These are phyloP conservation scores for Dryas integrifolia DNA, from an alignment of 331 rosid species.

Conservation along the genomic window DNA sequence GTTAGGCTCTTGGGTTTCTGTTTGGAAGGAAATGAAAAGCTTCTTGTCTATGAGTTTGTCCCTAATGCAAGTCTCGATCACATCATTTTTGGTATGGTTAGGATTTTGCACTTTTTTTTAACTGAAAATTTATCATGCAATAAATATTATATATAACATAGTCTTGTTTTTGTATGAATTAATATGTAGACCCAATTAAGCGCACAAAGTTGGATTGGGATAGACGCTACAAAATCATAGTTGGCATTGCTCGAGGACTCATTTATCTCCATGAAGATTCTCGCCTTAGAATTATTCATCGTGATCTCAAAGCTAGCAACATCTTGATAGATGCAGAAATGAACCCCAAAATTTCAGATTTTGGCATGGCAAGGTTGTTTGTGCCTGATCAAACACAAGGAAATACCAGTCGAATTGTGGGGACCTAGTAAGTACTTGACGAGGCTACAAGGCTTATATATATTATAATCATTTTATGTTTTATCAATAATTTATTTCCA, in stretches of 20 bases:
- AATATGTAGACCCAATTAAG: background rate
- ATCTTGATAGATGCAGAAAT: constrained; percentile 1
- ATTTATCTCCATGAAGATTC: constrained; percentile 9
- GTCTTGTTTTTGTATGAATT: background rate
- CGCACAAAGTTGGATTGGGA: constrained; percentile 1
- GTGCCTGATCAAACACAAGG: constrained; percentile 9
- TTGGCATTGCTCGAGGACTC: background rate
- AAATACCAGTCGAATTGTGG: constrained; percentile 9
- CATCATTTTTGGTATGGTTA: constrained; percentile 9
- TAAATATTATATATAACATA: background rate
- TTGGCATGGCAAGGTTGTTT: constrained; percentile 9
- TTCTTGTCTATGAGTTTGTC: constrained; percentile 9
- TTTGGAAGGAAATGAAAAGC: background rate
- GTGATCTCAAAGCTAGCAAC: constrained; percentile 10
- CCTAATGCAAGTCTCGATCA: constrained; percentile 16
- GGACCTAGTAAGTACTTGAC: background rate
- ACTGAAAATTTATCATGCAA: background rate
- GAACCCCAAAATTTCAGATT: constrained; percentile 2
- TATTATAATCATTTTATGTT: background rate
- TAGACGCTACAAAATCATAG: constrained; percentile 1
- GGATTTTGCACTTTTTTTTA: background rate
- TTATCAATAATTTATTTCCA: background rate
- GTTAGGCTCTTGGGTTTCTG: constrained; percentile 5
- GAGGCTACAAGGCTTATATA: background rate
- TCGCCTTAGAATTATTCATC: constrained; percentile 10